These are phyloP conservation scores for Trypanosoma caninum DNA, from an alignment of 208 protist genomes.

Conservation along the genomic window DNA sequence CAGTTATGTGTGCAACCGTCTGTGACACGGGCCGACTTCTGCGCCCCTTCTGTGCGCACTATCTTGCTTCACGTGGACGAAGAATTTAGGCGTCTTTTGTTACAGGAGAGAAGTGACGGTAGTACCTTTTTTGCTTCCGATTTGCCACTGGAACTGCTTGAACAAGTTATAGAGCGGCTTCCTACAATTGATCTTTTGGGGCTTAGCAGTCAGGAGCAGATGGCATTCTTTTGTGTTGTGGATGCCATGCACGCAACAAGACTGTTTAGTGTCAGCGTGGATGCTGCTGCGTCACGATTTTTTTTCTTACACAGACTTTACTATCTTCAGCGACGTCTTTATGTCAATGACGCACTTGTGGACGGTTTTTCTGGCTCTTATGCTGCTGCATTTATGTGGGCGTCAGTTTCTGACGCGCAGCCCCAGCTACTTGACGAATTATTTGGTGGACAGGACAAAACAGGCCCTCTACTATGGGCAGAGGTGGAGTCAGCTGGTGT, in stretches of 20 bases:
- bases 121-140: background rate
- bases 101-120: background rate
- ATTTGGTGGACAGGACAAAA: background rate
- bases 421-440: conserved; percentile 16
- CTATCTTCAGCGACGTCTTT: conserved; percentile 52
- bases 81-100: background rate
- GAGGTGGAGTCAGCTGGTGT: conserved; percentile 58
- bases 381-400: conserved; percentile 34
- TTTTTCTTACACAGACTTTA: conserved; percentile 67
- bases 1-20: conserved; percentile 2
- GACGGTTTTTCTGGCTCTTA: conserved; percentile 31
- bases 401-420: conserved; percentile 19
- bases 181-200: conserved; percentile 49
- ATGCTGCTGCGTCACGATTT: conserved; percentile 70
- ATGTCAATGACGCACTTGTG: conserved; percentile 16
- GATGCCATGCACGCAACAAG: conserved; percentile 47
- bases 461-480: conserved; percentile 37
- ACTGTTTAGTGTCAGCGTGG: conserved; percentile 47
- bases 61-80: background rate
- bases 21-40: background rate
- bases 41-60: background rate
- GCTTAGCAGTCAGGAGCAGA: conserved; percentile 47
- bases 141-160: conserved; percentile 25
- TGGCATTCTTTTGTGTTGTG: conserved; percentile 73
- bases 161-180: conserved; percentile 45